A percentile compares a stretch with the other conserved stretches of the same genome.
Conservation (phyloP, 176 grass and related monocot genomes). For the Aechmea fasciata region DNA sequence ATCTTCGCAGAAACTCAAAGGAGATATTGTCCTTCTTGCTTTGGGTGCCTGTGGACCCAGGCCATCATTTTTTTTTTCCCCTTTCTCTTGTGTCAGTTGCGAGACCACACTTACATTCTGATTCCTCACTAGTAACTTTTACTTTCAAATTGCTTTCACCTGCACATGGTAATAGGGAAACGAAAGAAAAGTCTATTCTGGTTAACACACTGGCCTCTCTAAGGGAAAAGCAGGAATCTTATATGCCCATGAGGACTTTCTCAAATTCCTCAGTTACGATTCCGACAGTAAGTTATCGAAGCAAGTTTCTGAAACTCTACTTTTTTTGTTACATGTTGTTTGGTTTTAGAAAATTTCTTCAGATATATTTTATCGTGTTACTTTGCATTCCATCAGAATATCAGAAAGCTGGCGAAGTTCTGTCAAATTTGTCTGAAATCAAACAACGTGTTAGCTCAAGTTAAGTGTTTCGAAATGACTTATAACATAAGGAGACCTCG, state of each 20-base stretch:
- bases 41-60: slow-evolving; percentile 36
- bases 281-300: no score
- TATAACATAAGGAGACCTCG: background rate
- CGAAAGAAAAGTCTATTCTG: slow-evolving; percentile 29
- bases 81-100: slow-evolving; percentile 40
- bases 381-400: no score
- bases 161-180: slow-evolving; percentile 40
- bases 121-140: slow-evolving; percentile 52
- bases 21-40: slow-evolving; percentile 93
- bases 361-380: no score
- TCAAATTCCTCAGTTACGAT: background rate
- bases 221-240: slow-evolving; percentile 51
- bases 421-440: no score
- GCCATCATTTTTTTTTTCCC: slow-evolving; percentile 4
- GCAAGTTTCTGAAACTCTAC: no score
- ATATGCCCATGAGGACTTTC: slow-evolving; percentile 63
- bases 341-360: no score
- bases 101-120: slow-evolving; percentile 28
- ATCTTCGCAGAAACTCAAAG: slow-evolving; percentile 63
- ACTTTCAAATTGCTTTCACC: slow-evolving; percentile 37
- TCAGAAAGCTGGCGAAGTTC: no score
- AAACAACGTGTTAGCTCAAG: no score
- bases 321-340: no score
- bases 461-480: no score
- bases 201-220: slow-evolving; percentile 20